These are phyloP conservation scores for Coffea eugenioides DNA, from an alignment of 257 asterid genomes.

Conservation along the genomic window DNA sequence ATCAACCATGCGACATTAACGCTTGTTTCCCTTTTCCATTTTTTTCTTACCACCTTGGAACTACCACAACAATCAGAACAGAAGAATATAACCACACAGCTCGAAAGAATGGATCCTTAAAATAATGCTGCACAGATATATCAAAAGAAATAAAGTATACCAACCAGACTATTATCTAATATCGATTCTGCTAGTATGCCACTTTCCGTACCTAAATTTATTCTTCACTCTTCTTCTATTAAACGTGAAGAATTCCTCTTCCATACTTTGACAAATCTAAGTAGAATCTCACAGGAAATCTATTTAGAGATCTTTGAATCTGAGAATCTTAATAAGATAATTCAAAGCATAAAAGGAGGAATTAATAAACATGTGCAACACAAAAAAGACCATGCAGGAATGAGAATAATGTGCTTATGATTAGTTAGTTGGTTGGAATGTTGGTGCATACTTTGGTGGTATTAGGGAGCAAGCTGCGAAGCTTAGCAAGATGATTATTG, in stretches of 20 bases:
- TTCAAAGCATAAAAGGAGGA: not conserved
- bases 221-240: not conserved
- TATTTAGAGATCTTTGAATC: constrained; percentile 1
- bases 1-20: constrained; percentile 53
- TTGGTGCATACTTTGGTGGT: constrained; percentile 76
- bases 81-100: constrained; percentile 9
- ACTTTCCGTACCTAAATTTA: constrained; percentile 23
- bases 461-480: constrained; percentile 82
- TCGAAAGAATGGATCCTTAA: constrained; percentile 10
- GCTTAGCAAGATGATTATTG: constrained; percentile 82
- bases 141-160: not conserved
- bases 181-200: not conserved
- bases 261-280: constrained; percentile 11
- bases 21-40: constrained; percentile 35
- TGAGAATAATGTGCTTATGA: constrained; percentile 24
- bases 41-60: constrained; percentile 47
- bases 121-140: not conserved
- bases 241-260: not conserved
- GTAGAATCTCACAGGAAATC: constrained; percentile 9
- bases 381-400: not conserved
- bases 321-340: not conserved
- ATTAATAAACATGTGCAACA: not conserved
- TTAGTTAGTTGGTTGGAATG: constrained; percentile 2
- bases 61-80: constrained; percentile 29
- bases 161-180: not conserved